Conservation (phyloP, 805 yeast genomes). For the Suhomyces canberraensis region DNA sequence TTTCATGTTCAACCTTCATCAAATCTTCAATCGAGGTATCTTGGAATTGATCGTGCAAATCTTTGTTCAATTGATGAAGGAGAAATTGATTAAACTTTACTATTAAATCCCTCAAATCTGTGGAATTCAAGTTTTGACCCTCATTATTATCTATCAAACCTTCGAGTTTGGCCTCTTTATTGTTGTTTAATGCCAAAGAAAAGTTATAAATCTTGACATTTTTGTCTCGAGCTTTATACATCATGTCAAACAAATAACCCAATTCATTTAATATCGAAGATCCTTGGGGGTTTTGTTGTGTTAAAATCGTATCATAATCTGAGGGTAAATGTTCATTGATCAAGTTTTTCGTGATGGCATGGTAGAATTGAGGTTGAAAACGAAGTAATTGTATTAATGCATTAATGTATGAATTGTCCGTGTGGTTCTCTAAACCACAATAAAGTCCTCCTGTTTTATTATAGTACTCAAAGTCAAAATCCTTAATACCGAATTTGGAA, state of each 20-base stretch:
- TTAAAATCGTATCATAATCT: slow-evolving; percentile 28
- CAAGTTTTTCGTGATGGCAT: slow-evolving; percentile 55
- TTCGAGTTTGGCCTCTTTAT: slow-evolving; percentile 45
- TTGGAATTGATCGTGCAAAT: slow-evolving; percentile 38
- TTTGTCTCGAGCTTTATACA: slow-evolving; percentile 71
- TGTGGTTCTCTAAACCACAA: slow-evolving; percentile 88
- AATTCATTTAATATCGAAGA: slow-evolving; percentile 70
- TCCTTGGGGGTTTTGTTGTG: slow-evolving; percentile 34
- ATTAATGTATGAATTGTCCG: slow-evolving; percentile 70
- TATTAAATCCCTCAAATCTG: slow-evolving; percentile 42
- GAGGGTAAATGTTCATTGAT: slow-evolving; percentile 46
- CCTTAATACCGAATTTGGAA: slow-evolving; percentile 88
- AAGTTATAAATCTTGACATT: slow-evolving; percentile 78
- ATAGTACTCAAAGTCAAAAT: slow-evolving; percentile 85
- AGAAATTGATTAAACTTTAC: slow-evolving; percentile 60
- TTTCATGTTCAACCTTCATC: slow-evolving; percentile 43
- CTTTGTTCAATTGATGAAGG: slow-evolving; percentile 48
- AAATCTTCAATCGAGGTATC: slow-evolving; percentile 25
- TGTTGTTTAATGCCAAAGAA: slow-evolving; percentile 37
- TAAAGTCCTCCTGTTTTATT: slow-evolving; percentile 55
- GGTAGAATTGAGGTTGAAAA: slow-evolving; percentile 70
- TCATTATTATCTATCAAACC: slow-evolving; percentile 54
- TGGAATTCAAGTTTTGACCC: slow-evolving; percentile 41
- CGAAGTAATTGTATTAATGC: slow-evolving; percentile 76
- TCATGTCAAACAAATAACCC: slow-evolving; percentile 90